Conservation (phyloP, 225 moss, liverwort and hornwort genomes). For the Rhytidiadelphus loreus region DNA sequence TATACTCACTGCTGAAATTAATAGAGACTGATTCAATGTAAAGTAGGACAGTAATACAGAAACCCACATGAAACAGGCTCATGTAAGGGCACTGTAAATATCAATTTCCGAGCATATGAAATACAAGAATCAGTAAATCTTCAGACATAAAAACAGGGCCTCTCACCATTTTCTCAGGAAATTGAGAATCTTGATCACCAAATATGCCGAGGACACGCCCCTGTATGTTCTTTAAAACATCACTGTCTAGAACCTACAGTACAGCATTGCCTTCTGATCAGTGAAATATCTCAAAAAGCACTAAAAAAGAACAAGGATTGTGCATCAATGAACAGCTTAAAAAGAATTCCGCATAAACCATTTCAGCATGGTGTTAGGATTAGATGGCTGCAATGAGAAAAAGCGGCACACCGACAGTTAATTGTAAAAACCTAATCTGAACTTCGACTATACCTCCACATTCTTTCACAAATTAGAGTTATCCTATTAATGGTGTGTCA, state of each 20-base stretch:
- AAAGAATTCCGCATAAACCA: background rate
- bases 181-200: conserved; percentile 35
- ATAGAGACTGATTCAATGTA: background rate
- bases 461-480: background rate
- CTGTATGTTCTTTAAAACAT: conserved; percentile 11
- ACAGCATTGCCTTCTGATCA: background rate
- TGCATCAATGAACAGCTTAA: background rate
- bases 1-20: background rate
- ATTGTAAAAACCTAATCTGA: background rate
- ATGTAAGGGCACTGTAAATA: background rate
- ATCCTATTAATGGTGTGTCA: background rate
- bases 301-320: background rate
- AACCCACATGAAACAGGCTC: background rate
- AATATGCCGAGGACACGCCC: conserved; percentile 37
- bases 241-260: conserved; percentile 23
- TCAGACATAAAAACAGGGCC: background rate
- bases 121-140: background rate
- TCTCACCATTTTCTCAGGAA: conserved; percentile 29
- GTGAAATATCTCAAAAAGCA: background rate
- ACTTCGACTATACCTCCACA: background rate
- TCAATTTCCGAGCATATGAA: background rate
- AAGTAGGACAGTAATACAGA: background rate
- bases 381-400: background rate
- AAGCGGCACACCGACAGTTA: background rate
- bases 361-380: background rate